A percentile compares a stretch with the other conserved stretches of the same genome.
These are phyloP conservation scores for Bretschneidera sinensis DNA, from an alignment of 345 rosid species.

Conservation along the genomic window DNA sequence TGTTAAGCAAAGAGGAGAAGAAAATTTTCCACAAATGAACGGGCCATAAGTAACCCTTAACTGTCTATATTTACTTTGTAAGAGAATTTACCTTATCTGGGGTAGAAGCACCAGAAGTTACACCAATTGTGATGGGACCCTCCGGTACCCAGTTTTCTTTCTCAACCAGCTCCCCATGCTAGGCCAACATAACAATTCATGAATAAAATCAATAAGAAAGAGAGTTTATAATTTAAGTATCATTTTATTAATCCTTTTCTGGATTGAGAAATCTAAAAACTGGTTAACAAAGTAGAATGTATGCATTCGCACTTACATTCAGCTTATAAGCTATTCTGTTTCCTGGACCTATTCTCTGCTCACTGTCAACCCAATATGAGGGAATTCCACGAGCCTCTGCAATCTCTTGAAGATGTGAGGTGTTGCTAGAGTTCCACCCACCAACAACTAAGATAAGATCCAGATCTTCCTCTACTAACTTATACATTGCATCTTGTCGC, in stretches of 20 bases:
- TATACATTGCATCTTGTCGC: slow-evolving; percentile 94
- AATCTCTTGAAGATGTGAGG: slow-evolving; percentile 97
- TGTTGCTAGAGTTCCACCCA: slow-evolving; percentile 99
- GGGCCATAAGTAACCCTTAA: too few relatives aligned
- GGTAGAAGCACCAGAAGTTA: slow-evolving; percentile 97
- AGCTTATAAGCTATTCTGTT: slow-evolving; percentile 84
- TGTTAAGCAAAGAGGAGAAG: neutral
- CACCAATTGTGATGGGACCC: slow-evolving; percentile 86
- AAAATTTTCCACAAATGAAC: too few relatives aligned
- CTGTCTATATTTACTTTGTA: too few relatives aligned
- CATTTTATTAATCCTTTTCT: too few relatives aligned
- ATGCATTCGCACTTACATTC: slow-evolving; percentile 38
- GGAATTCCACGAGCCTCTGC: slow-evolving; percentile 84
- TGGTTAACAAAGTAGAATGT: too few relatives aligned
- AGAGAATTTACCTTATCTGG: slow-evolving; percentile 74
- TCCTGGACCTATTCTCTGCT: slow-evolving; percentile 86
- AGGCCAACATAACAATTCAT: neutral
- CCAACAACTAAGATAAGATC: slow-evolving; percentile 92
- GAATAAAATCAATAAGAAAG: neutral
- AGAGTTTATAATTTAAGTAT: neutral
- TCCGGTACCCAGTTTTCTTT: slow-evolving; percentile 83
- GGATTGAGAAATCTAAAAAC: too few relatives aligned
- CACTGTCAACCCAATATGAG: slow-evolving; percentile 88
- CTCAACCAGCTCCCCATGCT: slow-evolving; percentile 96
- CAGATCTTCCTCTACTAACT: slow-evolving; percentile 77